Percentiles rank a stretch among this genome's conserved stretches.
phyloP scores from a whole-genome alignment of 495 filamentous ascomycete genomes.

The Lophium mytilinum region DNA sequence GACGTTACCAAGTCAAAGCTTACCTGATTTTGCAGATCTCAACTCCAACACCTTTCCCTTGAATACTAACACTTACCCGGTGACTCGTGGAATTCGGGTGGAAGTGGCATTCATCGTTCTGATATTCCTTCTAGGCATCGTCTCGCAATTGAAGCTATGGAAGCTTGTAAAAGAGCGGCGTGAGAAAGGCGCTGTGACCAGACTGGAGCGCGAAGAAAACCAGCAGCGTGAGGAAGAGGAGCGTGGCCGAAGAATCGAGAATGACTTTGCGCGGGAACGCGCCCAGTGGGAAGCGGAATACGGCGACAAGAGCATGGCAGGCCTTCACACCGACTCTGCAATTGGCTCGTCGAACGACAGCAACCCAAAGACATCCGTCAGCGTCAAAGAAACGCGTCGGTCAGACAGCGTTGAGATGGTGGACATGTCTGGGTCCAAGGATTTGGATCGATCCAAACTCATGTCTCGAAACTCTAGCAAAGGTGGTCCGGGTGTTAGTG shows the following conservation, averaged over 20 bases:
- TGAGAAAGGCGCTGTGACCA: conserved; percentile 49
- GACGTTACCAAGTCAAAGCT: not conserved
- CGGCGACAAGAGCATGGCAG: conserved; percentile 41
- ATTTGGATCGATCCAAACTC: not conserved
- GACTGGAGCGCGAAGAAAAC: conserved; percentile 47
- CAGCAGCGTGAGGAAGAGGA: conserved; percentile 64
- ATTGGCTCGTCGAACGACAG: conserved; percentile 45
- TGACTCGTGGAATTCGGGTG: conserved; percentile 78
- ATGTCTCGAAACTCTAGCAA: conserved; percentile 1
- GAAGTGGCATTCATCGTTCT: conserved; percentile 75
- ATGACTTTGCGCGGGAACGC: conserved; percentile 57
- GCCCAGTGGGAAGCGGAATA: conserved; percentile 76
- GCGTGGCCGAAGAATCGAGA: conserved; percentile 58
- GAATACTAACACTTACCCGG: conserved; percentile 66
- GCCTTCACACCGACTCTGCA: conserved; percentile 41
- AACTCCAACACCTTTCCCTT: conserved; percentile 76
- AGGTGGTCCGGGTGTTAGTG: not conserved
- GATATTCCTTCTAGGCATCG: conserved; percentile 61
- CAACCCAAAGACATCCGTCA: conserved; percentile 42
- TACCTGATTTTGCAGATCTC: conserved; percentile 43
- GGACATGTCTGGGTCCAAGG: conserved; percentile 1
- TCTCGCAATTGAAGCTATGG: conserved; percentile 84
- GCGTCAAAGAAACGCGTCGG: conserved; percentile 27
- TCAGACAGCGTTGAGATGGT: conserved; percentile 21
- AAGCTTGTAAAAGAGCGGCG: conserved; percentile 70